phyloP scores from a whole-genome alignment of 2,329 filamentous ascomycete genomes.

The Cytospora schulzeri region DNA sequence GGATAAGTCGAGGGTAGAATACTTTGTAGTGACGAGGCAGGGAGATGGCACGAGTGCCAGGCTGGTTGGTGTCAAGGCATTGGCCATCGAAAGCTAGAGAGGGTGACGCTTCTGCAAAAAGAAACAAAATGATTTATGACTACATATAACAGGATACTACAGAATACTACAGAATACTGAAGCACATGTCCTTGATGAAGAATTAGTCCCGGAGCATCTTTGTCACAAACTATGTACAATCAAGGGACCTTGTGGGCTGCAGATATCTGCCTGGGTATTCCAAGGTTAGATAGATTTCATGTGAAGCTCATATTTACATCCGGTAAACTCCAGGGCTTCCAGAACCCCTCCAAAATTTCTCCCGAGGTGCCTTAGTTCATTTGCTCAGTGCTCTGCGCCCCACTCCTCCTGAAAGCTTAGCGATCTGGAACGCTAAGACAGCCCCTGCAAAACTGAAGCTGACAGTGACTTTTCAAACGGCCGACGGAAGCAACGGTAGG shows the following conservation, averaged over 20 bases:
- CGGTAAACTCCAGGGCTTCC: not conserved
- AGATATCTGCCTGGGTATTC: not conserved
- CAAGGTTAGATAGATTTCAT: too few species aligned
- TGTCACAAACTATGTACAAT: too few species aligned
- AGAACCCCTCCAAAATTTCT: not conserved
- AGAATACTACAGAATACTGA: not conserved
- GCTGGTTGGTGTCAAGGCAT: slow-evolving; percentile 77
- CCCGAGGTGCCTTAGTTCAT: not conserved
- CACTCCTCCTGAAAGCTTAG: not conserved
- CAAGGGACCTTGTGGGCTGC: not conserved
- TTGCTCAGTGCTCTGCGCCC: not conserved
- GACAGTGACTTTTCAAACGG: not conserved
- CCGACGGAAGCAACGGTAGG: not conserved
- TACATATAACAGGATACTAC: not conserved
- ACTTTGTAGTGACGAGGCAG: slow-evolving; percentile 74
- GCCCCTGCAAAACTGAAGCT: not conserved
- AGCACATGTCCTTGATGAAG: not conserved
- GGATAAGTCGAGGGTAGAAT: slow-evolving; percentile 68
- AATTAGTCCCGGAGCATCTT: not conserved
- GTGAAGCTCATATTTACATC: not conserved
- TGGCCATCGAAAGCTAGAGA: slow-evolving; percentile 70
- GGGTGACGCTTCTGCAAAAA: not conserved
- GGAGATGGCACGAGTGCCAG: slow-evolving; percentile 55
- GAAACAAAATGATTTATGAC: not conserved
- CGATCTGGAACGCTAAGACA: not conserved